Conservation (phyloP, 116 monocot species). For the Posidonia oceanica region DNA sequence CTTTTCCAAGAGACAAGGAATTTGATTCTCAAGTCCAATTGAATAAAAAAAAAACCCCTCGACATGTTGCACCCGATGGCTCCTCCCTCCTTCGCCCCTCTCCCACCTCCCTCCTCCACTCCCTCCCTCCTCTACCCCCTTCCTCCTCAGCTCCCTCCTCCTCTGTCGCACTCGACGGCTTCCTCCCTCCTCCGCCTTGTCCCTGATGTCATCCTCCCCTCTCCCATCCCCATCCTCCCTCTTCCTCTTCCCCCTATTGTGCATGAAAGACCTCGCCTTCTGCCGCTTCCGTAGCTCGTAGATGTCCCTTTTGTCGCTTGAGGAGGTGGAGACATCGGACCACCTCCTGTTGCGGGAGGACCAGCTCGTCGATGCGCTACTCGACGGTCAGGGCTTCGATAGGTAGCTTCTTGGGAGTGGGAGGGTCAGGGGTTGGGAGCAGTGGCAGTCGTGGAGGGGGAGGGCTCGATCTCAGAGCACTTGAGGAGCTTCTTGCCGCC, state of each 20-base stretch:
- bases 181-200: too few relatives aligned
- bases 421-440: constrained; percentile 14
- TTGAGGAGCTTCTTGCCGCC: constrained; percentile 84
- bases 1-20: too few relatives aligned
- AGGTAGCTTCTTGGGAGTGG: constrained; percentile 15
- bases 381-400: constrained; percentile 66
- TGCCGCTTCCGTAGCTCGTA: constrained; percentile 78
- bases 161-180: constrained; percentile 29
- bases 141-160: too few relatives aligned
- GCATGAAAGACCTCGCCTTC: constrained; percentile 38
- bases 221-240: too few relatives aligned
- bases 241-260: too few relatives aligned
- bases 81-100: too few relatives aligned
- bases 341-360: constrained; percentile 73
- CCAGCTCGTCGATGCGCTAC: too few relatives aligned
- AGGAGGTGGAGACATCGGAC: constrained; percentile 78
- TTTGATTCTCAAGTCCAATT: too few relatives aligned
- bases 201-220: constrained; percentile 18
- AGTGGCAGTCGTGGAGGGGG: constrained; percentile 9
- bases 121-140: too few relatives aligned
- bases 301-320: constrained; percentile 86
- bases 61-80: too few relatives aligned
- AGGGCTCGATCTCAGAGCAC: constrained; percentile 76
- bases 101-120: too few relatives aligned
- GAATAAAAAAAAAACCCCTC: too few relatives aligned